Conservation (phyloP, 148 eudicot species). For the Simmondsia chinensis region DNA sequence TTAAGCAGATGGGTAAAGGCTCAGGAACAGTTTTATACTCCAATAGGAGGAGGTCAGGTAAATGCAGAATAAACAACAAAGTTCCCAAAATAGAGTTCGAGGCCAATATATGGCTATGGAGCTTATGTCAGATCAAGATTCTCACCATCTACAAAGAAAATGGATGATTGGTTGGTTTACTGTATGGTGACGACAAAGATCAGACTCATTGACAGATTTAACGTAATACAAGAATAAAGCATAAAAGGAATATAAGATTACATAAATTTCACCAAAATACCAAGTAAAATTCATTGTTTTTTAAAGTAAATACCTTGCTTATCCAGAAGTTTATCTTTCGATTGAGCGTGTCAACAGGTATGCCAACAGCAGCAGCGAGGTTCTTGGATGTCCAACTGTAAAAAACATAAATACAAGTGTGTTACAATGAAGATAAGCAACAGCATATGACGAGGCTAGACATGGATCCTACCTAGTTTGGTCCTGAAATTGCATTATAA, state of each 20-base stretch:
- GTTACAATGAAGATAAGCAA: background rate
- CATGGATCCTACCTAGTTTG: slow-evolving; percentile 45
- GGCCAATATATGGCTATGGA: too few relatives aligned
- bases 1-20: too few relatives aligned
- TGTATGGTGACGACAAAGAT: too few relatives aligned
- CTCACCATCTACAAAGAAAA: too few relatives aligned
- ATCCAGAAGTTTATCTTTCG: slow-evolving; percentile 88
- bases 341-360: slow-evolving; percentile 70
- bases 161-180: too few relatives aligned
- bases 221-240: background rate
- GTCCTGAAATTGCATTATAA: slow-evolving; percentile 81
- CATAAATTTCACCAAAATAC: background rate
- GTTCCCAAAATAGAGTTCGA: too few relatives aligned
- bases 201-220: too few relatives aligned
- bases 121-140: too few relatives aligned
- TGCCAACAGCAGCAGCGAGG: slow-evolving; percentile 85
- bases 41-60: too few relatives aligned
- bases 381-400: slow-evolving; percentile 86
- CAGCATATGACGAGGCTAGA: slow-evolving; percentile 1
- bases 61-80: too few relatives aligned
- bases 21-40: too few relatives aligned
- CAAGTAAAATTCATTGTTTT: background rate
- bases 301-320: slow-evolving; percentile 54
- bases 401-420: slow-evolving; percentile 3
- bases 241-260: background rate